phyloP scores from a whole-genome alignment of 352 stramenopile species.

The Pythium insidiosum region DNA sequence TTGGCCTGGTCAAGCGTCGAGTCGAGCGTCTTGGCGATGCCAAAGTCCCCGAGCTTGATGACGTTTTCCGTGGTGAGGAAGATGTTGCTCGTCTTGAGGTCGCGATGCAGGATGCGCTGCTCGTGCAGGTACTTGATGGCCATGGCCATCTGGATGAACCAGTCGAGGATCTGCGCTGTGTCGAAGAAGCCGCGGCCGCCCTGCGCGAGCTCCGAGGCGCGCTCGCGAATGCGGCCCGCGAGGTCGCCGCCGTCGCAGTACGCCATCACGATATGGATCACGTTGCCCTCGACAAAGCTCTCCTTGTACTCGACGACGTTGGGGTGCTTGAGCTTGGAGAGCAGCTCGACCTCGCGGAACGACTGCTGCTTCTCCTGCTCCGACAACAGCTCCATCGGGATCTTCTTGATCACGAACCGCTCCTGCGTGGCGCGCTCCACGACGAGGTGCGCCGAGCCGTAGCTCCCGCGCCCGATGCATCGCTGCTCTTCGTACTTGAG shows the following conservation, averaged over 20 bases:
- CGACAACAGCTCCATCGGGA: constrained; percentile 76
- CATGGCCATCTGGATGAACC: constrained; percentile 93
- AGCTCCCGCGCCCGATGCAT: constrained; percentile 73
- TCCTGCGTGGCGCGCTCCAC: constrained; percentile 24
- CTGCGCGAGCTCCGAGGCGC: constrained; percentile 25
- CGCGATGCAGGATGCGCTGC: constrained; percentile 87
- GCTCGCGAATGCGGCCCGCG: constrained; percentile 48
- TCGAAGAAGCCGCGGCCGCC: constrained; percentile 37
- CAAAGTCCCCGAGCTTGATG: constrained; percentile 91
- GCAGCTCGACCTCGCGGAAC: constrained; percentile 83
- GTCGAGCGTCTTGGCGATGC: constrained; percentile 85
- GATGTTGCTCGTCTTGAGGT: constrained; percentile 95
- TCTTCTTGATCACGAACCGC: constrained; percentile 80
- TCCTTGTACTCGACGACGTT: constrained; percentile 95
- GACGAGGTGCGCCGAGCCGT: constrained; percentile 69
- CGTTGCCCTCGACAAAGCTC: constrained; percentile 69
- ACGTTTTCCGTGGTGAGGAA: constrained; percentile 81
- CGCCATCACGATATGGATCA: constrained; percentile 93
- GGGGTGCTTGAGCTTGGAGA: constrained; percentile 87
- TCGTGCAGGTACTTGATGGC: constrained; percentile 92
- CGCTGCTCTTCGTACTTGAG: constrained; percentile 69
- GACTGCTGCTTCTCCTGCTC: constrained; percentile 72
- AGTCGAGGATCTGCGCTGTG: constrained; percentile 62
- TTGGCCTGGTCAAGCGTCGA: constrained; percentile 80
- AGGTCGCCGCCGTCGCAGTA: constrained; percentile 92